phyloP scores from a whole-genome alignment of 768 basidiomycete genomes.

The Rhodosporidiobolus sp. region DNA sequence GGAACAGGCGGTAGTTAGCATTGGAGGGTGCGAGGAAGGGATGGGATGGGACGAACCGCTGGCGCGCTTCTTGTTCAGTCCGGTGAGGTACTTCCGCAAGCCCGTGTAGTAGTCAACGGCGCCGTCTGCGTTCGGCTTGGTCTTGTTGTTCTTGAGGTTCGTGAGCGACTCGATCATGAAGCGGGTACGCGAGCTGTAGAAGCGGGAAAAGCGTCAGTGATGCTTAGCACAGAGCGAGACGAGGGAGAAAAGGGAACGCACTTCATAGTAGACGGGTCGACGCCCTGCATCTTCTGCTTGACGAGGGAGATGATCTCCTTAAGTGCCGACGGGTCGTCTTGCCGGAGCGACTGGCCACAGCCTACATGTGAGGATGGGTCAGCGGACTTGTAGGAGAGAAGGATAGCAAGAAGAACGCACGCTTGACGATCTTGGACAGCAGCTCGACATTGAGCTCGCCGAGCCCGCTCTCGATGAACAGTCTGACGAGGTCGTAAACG shows the following conservation, averaged over 20 bases:
- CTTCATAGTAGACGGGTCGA: conserved; percentile 57
- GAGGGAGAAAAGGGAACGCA: conserved; percentile 45
- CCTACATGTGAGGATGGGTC: conserved; percentile 52
- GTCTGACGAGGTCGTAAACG: conserved; percentile 84
- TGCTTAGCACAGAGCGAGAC: not conserved
- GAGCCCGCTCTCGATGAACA: conserved; percentile 61
- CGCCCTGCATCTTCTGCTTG: conserved; percentile 63
- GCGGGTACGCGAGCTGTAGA: conserved; percentile 72
- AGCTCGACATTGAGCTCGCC: conserved; percentile 81
- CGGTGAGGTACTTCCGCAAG: conserved; percentile 81
- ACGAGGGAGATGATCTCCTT: conserved; percentile 86
- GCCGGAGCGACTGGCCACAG: conserved; percentile 84
- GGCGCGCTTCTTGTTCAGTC: conserved; percentile 66
- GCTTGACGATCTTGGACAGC: conserved; percentile 75
- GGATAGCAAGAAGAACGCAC: conserved; percentile 49
- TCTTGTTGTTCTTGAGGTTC: conserved; percentile 88
- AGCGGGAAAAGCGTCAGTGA: not conserved
- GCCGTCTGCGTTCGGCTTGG: conserved; percentile 62
- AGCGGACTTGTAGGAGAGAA: not conserved
- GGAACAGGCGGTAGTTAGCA: too few species aligned
- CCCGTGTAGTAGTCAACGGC: conserved; percentile 72
- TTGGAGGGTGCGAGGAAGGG: not conserved
- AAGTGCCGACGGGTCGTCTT: conserved; percentile 85
- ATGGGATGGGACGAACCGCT: conserved; percentile 56
- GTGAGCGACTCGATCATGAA: conserved; percentile 94